phyloP scores from a whole-genome alignment of 139 green algal genomes.

The Coccomyxa sp. region DNA sequence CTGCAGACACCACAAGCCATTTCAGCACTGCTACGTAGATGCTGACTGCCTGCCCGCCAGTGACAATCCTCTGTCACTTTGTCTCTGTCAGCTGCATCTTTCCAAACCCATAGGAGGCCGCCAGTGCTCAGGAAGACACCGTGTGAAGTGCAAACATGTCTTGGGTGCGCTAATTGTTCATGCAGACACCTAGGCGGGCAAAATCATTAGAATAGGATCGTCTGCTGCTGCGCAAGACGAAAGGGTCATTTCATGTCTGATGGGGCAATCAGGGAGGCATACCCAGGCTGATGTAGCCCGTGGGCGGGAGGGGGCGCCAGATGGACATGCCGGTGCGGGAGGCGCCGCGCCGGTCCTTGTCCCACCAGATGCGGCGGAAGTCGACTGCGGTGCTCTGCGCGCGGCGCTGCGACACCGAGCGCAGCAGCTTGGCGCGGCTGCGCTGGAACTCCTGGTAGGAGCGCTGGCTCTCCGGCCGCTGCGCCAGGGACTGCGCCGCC shows the following conservation, averaged over 20 bases:
- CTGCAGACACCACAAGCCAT: neutral
- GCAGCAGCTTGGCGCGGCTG: slow-evolving; percentile 7
- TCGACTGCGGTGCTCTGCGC: slow-evolving; percentile 39
- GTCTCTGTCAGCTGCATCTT: too few relatives aligned
- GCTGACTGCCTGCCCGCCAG: too few relatives aligned
- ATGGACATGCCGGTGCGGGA: slow-evolving; percentile 27
- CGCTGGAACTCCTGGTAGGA: slow-evolving; percentile 9
- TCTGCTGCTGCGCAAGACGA: too few relatives aligned
- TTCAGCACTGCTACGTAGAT: neutral
- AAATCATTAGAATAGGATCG: too few relatives aligned
- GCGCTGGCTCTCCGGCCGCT: neutral
- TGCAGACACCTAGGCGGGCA: too few relatives aligned
- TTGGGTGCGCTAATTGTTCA: too few relatives aligned
- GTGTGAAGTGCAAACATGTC: too few relatives aligned
- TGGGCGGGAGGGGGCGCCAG: slow-evolving; percentile 64
- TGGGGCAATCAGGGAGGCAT: neutral
- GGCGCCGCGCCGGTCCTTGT: slow-evolving; percentile 35
- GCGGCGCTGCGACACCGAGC: slow-evolving; percentile 4
- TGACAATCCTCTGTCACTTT: too few relatives aligned
- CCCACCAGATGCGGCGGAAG: slow-evolving; percentile 72
- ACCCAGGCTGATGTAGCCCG: slow-evolving; percentile 66
- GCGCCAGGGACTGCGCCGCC: neutral
- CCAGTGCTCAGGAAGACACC: too few relatives aligned
- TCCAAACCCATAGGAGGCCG: too few relatives aligned
- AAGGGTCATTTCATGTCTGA: neutral